phyloP scores from a whole-genome alignment of 768 basidiomycete genomes.

The Cubamyces lactineus region DNA sequence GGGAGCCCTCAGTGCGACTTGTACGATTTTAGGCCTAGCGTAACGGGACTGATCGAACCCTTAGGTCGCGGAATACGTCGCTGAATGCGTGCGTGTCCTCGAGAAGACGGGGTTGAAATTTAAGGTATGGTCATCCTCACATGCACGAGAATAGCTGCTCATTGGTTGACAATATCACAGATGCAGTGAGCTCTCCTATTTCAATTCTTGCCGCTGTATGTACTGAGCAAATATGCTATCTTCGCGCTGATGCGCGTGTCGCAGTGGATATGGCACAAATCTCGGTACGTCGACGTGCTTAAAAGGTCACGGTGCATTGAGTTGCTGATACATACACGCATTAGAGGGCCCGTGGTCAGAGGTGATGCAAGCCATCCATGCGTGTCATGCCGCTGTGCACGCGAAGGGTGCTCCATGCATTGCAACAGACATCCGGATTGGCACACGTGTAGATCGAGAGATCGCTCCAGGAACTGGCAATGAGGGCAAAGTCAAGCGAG shows the following conservation, averaged over 20 bases:
- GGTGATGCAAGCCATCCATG: conserved; percentile 86
- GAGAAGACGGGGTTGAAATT: conserved; percentile 82
- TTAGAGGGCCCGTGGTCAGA: conserved; percentile 83
- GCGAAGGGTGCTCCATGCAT: conserved; percentile 72
- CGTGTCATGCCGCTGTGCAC: conserved; percentile 88
- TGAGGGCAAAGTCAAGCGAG: conserved; percentile 75
- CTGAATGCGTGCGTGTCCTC: conserved; percentile 82
- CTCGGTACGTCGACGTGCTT: conserved; percentile 49
- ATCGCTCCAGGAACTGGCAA: conserved; percentile 72
- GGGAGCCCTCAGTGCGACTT: conserved; percentile 61
- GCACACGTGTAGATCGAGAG: conserved; percentile 78
- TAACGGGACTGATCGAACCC: conserved; percentile 27
- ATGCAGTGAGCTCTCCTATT: conserved; percentile 61
- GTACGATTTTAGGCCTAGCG: conserved; percentile 26
- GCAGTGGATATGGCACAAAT: conserved; percentile 91
- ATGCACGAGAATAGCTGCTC: not conserved
- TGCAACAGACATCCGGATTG: conserved; percentile 94
- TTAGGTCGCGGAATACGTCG: conserved; percentile 77
- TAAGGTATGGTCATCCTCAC: conserved; percentile 52
- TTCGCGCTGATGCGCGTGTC: not conserved
- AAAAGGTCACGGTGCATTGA: not conserved
- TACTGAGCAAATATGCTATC: not conserved
- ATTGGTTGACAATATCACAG: conserved; percentile 38
- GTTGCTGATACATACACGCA: not conserved
- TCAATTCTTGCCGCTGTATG: not conserved